These are phyloP conservation scores for Paramecium sexaurelia DNA, from an alignment of 73 alveolate species.

Conservation along the genomic window DNA sequence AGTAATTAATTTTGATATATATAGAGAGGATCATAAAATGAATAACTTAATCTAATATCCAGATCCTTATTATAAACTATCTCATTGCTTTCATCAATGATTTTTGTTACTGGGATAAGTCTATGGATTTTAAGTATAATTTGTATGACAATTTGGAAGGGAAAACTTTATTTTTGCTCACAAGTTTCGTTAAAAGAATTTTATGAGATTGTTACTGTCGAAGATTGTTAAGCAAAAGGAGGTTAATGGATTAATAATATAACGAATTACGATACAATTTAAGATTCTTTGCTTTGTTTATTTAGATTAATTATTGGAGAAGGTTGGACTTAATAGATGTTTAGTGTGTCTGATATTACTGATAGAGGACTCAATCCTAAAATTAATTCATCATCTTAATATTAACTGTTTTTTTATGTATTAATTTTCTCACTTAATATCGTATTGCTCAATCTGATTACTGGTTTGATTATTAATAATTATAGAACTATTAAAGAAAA, in stretches of 20 bases:
- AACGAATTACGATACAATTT: slow-evolving; percentile 71
- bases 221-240: slow-evolving; percentile 58
- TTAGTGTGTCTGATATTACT: slow-evolving; percentile 11
- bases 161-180: background rate
- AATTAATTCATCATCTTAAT: background rate
- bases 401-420: slow-evolving; percentile 43
- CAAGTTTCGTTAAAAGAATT: background rate
- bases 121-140: slow-evolving; percentile 17
- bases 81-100: slow-evolving; percentile 27
- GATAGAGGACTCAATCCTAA: slow-evolving; percentile 55
- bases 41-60: background rate
- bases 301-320: slow-evolving; percentile 64
- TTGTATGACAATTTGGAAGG: slow-evolving; percentile 37
- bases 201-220: background rate
- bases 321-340: slow-evolving; percentile 72
- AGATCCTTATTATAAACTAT: slow-evolving; percentile 21
- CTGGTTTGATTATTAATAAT: slow-evolving; percentile 73
- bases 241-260: slow-evolving; percentile 74
- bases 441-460: slow-evolving; percentile 65
- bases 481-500: slow-evolving; percentile 72
- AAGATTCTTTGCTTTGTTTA: slow-evolving; percentile 59
- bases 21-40: slow-evolving; percentile 46
- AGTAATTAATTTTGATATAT: background rate
- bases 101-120: slow-evolving; percentile 20
- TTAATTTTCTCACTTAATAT: slow-evolving; percentile 46